These are phyloP conservation scores for Medicago ruthenica DNA, from an alignment of 306 rosid genomes.

Conservation along the genomic window DNA sequence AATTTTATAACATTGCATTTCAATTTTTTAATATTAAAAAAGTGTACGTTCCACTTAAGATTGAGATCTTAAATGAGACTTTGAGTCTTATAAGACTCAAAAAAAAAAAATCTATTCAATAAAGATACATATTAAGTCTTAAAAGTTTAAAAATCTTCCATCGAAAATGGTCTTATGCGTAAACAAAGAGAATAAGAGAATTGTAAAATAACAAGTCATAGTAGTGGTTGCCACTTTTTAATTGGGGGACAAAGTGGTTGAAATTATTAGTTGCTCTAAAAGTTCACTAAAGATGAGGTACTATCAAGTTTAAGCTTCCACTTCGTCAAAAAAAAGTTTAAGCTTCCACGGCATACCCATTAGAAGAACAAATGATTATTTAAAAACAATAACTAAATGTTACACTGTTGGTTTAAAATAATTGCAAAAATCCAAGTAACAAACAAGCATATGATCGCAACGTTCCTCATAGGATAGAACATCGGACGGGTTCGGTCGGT, in stretches of 20 bases:
- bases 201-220: not conserved
- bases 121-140: no score
- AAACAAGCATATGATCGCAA: not conserved
- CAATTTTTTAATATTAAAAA: no score
- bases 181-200: not conserved
- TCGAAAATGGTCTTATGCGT: no score
- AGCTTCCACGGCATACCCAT: constrained; percentile 47
- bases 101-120: no score
- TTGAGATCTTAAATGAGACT: no score
- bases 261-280: constrained; percentile 39
- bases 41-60: no score
- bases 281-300: constrained; percentile 28
- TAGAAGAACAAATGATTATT: not conserved
- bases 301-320: constrained; percentile 43
- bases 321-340: not conserved
- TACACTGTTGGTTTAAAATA: constrained; percentile 29
- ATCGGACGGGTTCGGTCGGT: no score
- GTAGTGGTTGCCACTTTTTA: constrained; percentile 24
- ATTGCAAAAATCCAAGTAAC: constrained; percentile 29
- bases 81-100: no score
- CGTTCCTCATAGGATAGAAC: no score
- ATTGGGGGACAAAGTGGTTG: constrained; percentile 20
- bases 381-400: constrained; percentile 22
- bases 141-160: no score
- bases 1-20: no score